Evolutionary conservation across 1,139 yeast species (phyloP).

Genomic region (Debaryomyces sp.): DNA sequence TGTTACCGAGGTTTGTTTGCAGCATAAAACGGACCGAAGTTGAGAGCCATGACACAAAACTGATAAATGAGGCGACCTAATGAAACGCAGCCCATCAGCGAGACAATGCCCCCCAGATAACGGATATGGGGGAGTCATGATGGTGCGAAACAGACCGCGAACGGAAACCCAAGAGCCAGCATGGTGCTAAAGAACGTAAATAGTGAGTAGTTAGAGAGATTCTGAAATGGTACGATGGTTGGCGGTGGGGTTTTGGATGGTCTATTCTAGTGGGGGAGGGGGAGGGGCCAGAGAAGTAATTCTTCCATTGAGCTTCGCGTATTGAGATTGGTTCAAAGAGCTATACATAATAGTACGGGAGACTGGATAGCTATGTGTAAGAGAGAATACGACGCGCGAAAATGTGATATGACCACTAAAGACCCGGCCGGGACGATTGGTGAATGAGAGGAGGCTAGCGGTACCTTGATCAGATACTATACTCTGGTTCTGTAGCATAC

Average conservation of each 20-base stretch:
- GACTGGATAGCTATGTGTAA: neutral
- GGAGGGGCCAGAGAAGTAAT: neutral
- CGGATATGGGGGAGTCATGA: neutral
- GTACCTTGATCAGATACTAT: no score
- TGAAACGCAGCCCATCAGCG: neutral
- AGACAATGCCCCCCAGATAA: neutral
- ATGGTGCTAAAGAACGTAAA: neutral
- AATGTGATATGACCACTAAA: neutral
- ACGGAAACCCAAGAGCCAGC: neutral
- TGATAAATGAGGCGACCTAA: neutral
- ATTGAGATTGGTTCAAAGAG: neutral
- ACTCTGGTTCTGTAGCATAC: no score
- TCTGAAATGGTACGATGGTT: no score
- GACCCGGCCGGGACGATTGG: neutral
- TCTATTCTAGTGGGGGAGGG: neutral
- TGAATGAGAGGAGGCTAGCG: no score
- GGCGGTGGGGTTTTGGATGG: neutral
- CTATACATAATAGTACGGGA: neutral
- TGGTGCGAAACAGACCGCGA: neutral
- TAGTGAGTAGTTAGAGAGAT: neutral
- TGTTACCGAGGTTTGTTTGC: slow-evolving; percentile 1
- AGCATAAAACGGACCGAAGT: neutral
- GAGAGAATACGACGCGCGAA: neutral
- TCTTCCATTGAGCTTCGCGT: neutral
- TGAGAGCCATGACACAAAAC: neutral